Evolutionary conservation across 805 yeast genomes (phyloP).

Genomic region (Clavispora asparagi): DNA sequence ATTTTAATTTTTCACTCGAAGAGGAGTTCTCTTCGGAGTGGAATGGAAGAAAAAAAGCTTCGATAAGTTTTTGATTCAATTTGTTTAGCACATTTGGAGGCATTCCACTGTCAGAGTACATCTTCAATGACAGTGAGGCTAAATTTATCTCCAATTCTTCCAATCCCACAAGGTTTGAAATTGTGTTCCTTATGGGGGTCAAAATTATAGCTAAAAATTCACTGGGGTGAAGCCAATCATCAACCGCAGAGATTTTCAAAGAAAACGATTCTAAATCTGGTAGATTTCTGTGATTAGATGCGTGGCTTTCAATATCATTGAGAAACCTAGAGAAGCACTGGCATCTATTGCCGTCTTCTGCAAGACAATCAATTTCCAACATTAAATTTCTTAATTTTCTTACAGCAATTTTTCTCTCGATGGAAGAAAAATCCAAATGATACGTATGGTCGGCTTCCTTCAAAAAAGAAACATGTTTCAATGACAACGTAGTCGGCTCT

Average conservation of each 20-base stretch:
- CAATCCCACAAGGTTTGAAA: conserved; percentile 20
- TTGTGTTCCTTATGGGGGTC: conserved; percentile 27
- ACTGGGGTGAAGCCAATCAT: not conserved
- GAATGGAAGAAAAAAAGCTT: conserved; percentile 29
- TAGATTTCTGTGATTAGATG: not conserved
- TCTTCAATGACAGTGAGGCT: conserved; percentile 32
- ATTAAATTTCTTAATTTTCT: not conserved
- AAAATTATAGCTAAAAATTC: conserved; percentile 21
- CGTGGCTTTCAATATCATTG: not conserved
- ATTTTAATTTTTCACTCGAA: conserved; percentile 13
- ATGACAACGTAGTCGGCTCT: not conserved
- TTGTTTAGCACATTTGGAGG: conserved; percentile 25
- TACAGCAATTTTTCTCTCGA: not conserved
- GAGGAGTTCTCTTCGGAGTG: conserved; percentile 6
- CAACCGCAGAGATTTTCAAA: not conserved
- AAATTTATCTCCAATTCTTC: conserved; percentile 25
- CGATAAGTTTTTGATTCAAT: conserved; percentile 30
- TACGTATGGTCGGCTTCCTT: not conserved
- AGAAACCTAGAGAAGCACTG: not conserved
- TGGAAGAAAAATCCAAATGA: not conserved
- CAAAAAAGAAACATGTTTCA: not conserved
- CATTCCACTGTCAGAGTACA: conserved; percentile 31
- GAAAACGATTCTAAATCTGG: not conserved
- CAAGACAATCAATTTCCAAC: not conserved
- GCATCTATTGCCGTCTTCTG: not conserved